Conservation (phyloP, 257 asterid species). For the Salvia miltiorrhiza region DNA sequence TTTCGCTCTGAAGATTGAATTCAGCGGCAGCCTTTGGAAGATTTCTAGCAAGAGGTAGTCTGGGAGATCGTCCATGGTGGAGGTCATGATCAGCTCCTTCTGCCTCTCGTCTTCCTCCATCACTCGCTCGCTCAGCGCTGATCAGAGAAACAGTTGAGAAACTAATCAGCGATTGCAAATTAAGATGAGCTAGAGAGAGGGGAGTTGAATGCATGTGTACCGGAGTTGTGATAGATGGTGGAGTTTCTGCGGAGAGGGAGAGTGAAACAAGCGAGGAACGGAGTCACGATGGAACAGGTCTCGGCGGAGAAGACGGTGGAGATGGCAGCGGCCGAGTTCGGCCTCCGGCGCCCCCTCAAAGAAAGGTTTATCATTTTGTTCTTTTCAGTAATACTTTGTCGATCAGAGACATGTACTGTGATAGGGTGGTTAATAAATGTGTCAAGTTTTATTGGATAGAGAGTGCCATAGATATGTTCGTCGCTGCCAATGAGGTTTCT, state of each 20-base stretch:
- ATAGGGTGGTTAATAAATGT: neutral
- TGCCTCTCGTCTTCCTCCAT: constrained; percentile 18
- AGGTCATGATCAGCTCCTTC: neutral
- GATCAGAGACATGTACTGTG: neutral
- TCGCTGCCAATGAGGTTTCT: neutral
- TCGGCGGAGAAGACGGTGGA: neutral
- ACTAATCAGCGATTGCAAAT: no score
- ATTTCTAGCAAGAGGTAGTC: constrained; percentile 8
- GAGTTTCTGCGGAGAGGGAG: neutral
- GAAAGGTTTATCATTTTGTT: neutral
- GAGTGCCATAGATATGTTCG: neutral
- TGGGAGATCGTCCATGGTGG: constrained; percentile 19
- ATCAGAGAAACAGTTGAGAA: neutral
- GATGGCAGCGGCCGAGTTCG: neutral
- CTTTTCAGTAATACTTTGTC: neutral
- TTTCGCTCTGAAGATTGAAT: constrained; percentile 12
- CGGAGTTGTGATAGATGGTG: constrained; percentile 16
- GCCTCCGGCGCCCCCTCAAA: neutral
- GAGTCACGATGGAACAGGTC: neutral
- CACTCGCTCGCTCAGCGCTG: constrained; percentile 13
- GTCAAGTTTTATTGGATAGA: neutral
- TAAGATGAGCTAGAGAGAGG: no score
- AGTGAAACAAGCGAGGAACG: constrained; percentile 1
- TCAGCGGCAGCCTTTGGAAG: constrained; percentile 11
- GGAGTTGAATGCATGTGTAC: no score